Evolutionary conservation across 306 rosid genomes (phyloP), one percentile per base, ranked within the genome.

Genomic region (Oxytropis ochrocephala): DNA sequence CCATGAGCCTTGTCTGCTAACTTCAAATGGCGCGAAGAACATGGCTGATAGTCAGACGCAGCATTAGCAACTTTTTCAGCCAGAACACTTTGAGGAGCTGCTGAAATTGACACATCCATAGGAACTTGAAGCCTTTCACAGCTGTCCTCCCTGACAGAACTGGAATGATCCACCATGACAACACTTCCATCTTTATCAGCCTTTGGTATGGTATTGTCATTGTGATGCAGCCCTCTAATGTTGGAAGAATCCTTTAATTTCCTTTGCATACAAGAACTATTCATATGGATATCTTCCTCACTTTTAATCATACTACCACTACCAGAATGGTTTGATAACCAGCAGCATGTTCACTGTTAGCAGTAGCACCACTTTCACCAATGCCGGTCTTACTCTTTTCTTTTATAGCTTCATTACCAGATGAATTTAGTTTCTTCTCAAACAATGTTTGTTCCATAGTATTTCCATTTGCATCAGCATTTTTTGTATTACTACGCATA

Each of bases 1-100:
- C 89, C 99, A 68, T 62, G 89, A 69, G 89, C 96, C 83, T 83
- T 91, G 81, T 82, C 89, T 42, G 77, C 60, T 75, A 85, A 69
- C 79, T 81, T 89, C 79, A 75, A 48, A 64, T 47, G 73, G 79
- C 59, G 74, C 11, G 55, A 74, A 46, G 85, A 63, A 79, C 51
- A 68, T 38, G 82, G 73, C 66, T 81, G 88, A 75, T 70, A 47
- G 72, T 81, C 84, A 75, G 85, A 39, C 21, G 59, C 80, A 56
- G 67, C 64, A 75, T 79, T 39, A 62, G 85, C 35, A 70, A 80
- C 78, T 21, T 46, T 78, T 64, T 80, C 88, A 27, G 77, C 29
- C 9, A 53, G 41, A 46, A 54, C 63, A 79, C 80, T 43, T 78
- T 73, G 88, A 56, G 79, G 84, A 69, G 55, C 57, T 55, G 79